Percentiles rank a stretch among this genome's conserved stretches.
Evolutionary conservation across 106 monocot species (phyloP).

Genomic region (Hemerocallis citrina): DNA sequence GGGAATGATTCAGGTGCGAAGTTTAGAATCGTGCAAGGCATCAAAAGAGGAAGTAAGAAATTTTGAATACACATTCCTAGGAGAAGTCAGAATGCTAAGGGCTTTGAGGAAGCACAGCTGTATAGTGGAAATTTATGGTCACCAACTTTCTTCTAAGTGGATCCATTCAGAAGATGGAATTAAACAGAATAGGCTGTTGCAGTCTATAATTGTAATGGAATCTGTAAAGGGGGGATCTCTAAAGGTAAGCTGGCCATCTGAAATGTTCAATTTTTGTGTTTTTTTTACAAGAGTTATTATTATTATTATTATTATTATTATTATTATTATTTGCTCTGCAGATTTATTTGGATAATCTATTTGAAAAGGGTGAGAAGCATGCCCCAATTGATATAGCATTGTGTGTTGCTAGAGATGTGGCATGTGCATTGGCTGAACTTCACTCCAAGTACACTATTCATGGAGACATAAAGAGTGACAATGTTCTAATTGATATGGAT

Average conservation of each 20-base stretch:
- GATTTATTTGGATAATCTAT: conserved; percentile 63
- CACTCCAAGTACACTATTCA: conserved; percentile 92
- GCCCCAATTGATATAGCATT: conserved; percentile 56
- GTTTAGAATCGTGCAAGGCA: conserved; percentile 32
- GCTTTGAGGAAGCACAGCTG: conserved; percentile 75
- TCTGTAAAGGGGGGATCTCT: conserved; percentile 83
- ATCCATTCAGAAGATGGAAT: conserved; percentile 28
- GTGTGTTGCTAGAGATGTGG: conserved; percentile 67
- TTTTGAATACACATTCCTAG: conserved; percentile 74
- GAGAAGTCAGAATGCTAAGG: conserved; percentile 80
- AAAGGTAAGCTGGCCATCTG: conserved; percentile 34
- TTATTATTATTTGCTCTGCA: conserved; percentile 12
- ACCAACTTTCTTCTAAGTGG: conserved; percentile 87
- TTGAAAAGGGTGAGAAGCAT: conserved; percentile 50
- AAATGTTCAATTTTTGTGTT: not conserved
- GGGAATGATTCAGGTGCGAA: conserved; percentile 44
- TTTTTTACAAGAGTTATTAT: too few species aligned
- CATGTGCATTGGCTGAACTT: conserved; percentile 75
- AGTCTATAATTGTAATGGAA: conserved; percentile 82
- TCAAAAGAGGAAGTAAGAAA: conserved; percentile 54
- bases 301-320: too few species aligned
- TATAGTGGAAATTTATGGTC: conserved; percentile 90
- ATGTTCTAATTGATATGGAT: conserved; percentile 77
- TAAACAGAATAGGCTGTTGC: conserved; percentile 47
- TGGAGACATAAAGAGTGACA: conserved; percentile 95